Evolutionary conservation across 495 filamentous ascomycete genomes (phyloP), one percentile per base, ranked within the genome.

Genomic region (Xylaria longipes): DNA sequence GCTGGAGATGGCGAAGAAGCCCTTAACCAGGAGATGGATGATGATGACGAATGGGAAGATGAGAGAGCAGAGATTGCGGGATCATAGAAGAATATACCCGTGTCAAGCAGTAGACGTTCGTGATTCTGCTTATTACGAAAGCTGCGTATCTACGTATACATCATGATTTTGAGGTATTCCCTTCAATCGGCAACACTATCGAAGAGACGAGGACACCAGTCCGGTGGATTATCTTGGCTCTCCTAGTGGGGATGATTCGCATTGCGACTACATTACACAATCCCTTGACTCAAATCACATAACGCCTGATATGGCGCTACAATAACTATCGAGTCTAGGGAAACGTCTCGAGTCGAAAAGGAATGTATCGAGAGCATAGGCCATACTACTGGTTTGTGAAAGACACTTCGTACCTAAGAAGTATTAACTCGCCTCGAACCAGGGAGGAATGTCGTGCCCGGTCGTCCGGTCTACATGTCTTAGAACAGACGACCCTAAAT

Each of bases 1-100:
- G 84, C 82, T 50, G 88, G 87, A 35, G 88, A 90, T 41, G 90
- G 88, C 3, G 89, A 91, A 65, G 85, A 86, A 81, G 86, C 89
- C 43, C 74, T 83, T 43, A 87, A 88, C 68, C 80, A 86, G 56
- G 82, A 80, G 70, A 85, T 87, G 66, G 87, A 89, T 45, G 84
- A 86, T 17, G 83, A 82, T n/a, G 85, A 82, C 15, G 85, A 87
- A 72, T 88, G 85, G 82, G 83, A 86, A 66, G 84, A 87, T 25
- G 84, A 87, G 72, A 83, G 86, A 43, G 81, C 82, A 52, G 83
- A 85, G 72, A 84, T 84, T 52, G 80, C 78, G 14, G 76, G 72
- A 57, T 68, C 64, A 33, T 72, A 65, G 65, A 65, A 31, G 29
- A 65, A 65, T 71, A 72, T 72, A 72, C 56, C 57, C 64, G 22